Evolutionary conservation across 352 stramenopile species (phyloP), one percentile per base, ranked within the genome.

Genomic region (Phytophthora lateralis): DNA sequence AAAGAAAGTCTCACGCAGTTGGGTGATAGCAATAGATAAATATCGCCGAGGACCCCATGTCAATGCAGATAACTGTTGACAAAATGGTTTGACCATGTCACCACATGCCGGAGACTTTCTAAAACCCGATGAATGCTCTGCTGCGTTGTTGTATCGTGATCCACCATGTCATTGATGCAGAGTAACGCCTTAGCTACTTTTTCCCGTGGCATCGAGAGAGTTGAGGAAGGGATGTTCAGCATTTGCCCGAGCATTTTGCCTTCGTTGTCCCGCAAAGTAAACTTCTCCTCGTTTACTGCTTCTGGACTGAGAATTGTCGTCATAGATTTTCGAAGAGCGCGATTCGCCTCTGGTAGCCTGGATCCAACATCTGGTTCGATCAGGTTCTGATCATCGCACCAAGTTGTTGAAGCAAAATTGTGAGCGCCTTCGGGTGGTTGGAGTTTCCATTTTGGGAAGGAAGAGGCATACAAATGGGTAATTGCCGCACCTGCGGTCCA

Each of bases 351-450:
- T 9, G 34, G 15, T 5, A 54, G 29, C 14, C 27, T 8, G n/a
- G 51, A 45, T 18, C 17, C 41, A 17, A 53, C 11, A 53, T 53
- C 53, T n/a, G 34, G 18, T 35, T 53, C 54, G 14, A 54, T 61
- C 14, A 46, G n/a, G 15, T 60, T 52, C 14, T 60, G 52, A 38
- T 60, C 52, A 32, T 60, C 43, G 12, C 54, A 54, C 42, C 43
- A 61, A 5, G 43, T 41, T 12, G 49, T 53, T 2, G 43, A 3
- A 39, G 35, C 43, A 9, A 54, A 54, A 1, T 6, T 47, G 9
- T 54, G 18, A 15, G 42, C 21, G 12, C 30, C 54, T 24, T 47
- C 21, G 24, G 10, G n/a, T 41, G 20, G 43, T 48, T 54, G 43
- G 27, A 30, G 21, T 1, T 7, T 20, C 34, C 54, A 61, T 61